A percentile compares a stretch with the other conserved stretches of the same genome.
Evolutionary conservation across 2,329 filamentous ascomycete genomes (phyloP).

Genomic region (Hyphodiscus sp.): DNA sequence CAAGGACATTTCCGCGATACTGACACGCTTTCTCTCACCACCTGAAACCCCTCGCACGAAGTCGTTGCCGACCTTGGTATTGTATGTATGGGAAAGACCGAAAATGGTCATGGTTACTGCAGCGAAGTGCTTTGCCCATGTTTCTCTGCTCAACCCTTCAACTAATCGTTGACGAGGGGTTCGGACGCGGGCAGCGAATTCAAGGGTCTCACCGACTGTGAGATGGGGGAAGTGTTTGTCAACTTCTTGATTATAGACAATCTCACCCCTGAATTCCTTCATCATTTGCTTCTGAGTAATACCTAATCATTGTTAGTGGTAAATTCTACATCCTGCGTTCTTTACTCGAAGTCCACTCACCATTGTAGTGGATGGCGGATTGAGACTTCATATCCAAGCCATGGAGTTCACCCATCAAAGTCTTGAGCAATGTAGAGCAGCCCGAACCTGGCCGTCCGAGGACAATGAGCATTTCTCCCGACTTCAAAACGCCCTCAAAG

Average conservation of each 20-base stretch:
- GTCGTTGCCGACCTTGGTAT: conserved; percentile 71
- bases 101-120: conserved; percentile 66
- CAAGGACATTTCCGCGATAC: conserved; percentile 68
- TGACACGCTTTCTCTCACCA: conserved; percentile 72
- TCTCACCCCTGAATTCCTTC: conserved; percentile 56
- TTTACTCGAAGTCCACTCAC: not conserved
- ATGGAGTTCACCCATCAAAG: conserved; percentile 51
- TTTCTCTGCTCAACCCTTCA: conserved; percentile 50
- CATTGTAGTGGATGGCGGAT: conserved; percentile 56
- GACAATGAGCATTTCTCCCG: conserved; percentile 62
- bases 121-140: conserved; percentile 36
- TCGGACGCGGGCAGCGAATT: conserved; percentile 63
- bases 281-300: conserved; percentile 43
- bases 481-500: conserved; percentile 58
- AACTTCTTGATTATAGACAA: conserved; percentile 70
- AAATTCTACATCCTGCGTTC: too few relatives aligned
- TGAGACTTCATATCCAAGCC: conserved; percentile 47
- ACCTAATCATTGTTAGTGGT: conserved; percentile 44
- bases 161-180: conserved; percentile 54
- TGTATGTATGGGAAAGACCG: conserved; percentile 63
- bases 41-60: conserved; percentile 64
- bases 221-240: conserved; percentile 72
- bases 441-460: conserved; percentile 60
- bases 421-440: conserved; percentile 58
- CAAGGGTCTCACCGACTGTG: conserved; percentile 66